Base-by-base conservation (phyloP, 2,329 filamentous ascomycete species). In the Thelonectria olida region DNA sequence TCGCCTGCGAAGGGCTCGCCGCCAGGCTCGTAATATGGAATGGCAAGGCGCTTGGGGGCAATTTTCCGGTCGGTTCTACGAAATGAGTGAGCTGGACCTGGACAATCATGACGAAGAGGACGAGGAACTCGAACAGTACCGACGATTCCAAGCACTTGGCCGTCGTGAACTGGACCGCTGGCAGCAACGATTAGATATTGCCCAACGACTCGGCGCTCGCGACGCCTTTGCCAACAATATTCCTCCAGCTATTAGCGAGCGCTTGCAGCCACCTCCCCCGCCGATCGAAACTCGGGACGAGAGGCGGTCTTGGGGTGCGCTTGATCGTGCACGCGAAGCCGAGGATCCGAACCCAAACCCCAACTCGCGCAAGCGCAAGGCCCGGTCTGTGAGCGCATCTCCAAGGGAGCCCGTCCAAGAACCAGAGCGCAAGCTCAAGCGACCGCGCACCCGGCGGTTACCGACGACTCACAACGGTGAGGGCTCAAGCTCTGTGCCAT, bases 41-140 rank as follows among this genome's bases (percentile, higher is more conserved):
- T 97, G 95, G 95, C 91, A 95, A 73, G 92, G 92, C 54, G 92
- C 96, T 1, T 96, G 92, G 90, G 87, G 85, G 59, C 82, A 86
- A 66, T 87, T 90, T 63, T 82, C 86, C 15, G 85, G 83, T 51
- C 83, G 82, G 34, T 82, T 90, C 57, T 89, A 84, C 71, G 90
- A 94, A 64, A 78, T 79, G 75, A 79, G 76, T 68, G 77, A 79
- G 41, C 68, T 79, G 47, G 78, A 79, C 51, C 74, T 79, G 44
- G 77, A 79, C 48, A 79, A 79, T 56, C 73, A 78, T 44, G 78
- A 79, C 62, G 75, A 79, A 22, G 78, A 94, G 74, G 92, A 95
- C 34, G 95, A 95, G 72, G 92, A 96, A 54, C 77, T 88, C 47
- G 82, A 82, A 65, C 80, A 83, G 59, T 86, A 82, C 52, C 82